Evolutionary conservation across 257 asterid genomes (phyloP), one percentile per base, ranked within the genome.

Genomic region (Primulina eburnea): DNA sequence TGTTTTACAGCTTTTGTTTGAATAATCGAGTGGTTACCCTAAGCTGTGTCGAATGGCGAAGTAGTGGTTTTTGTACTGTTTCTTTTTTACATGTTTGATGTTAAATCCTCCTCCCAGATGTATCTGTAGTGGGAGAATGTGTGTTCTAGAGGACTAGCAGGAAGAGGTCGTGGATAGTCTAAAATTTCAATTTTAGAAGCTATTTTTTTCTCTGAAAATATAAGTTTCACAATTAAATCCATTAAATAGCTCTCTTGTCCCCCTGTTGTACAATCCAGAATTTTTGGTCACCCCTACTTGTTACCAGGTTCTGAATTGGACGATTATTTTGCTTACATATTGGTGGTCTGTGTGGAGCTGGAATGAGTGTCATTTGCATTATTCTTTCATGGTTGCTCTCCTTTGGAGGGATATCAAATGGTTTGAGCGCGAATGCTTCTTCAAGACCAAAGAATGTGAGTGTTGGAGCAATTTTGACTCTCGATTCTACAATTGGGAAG

Each of bases 371-470:
- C 55, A 47, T 47, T 12, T 47, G 6, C 18, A 47, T 47, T 47
- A 3, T 47, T 47, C 7, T 47, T 47, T 14, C 7, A 47, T 47
- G 55, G n/a, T 47, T 47, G 55, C 55, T 47, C 55, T 12, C 55
- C 4, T 47, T 47, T 14, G 55, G 55, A 47, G 18, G n/a, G 55
- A 0, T 47, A 47, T 47, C 55, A 47, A 47, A 47, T 47, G 7
- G 55, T 47, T 18, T 47, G 18, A 47, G 55, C 62, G 33, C 68
- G 8, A 79, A 74, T 69, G 29, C 32, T 24, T 60, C 89, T 69
- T 40, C 61, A 18, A 80, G 87, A 77, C 88, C 90, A 52, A 71
- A 77, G 57, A 75, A 69, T 38, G 77, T 86, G 77, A 83, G 53
- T 20, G 65, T 86, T 34, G 88, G 90, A 28, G 79, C 74, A 38